These are phyloP conservation scores for Diphasiastrum complanatum DNA, from an alignment of 83 land plant species.

Conservation along the genomic window DNA sequence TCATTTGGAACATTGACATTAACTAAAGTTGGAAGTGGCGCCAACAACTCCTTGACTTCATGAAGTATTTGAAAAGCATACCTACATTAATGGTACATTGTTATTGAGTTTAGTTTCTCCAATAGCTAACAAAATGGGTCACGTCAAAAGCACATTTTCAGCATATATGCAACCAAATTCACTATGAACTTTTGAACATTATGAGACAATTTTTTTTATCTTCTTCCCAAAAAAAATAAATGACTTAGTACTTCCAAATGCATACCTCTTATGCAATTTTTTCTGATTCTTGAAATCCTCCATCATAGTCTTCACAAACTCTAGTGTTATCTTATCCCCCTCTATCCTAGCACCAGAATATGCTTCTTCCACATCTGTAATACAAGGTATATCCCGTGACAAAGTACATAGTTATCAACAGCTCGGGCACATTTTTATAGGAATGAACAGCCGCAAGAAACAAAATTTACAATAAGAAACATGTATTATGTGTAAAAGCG, in stretches of 20 bases:
- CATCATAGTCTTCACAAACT: conserved; percentile 90
- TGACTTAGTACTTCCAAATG: not conserved
- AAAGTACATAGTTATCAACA: not conserved
- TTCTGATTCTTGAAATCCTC: conserved; percentile 92
- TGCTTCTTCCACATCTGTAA: conserved; percentile 66
- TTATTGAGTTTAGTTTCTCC: not conserved
- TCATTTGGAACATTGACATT: conserved; percentile 70
- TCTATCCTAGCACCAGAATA: conserved; percentile 90
- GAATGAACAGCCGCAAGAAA: too few species aligned
- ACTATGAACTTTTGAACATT: too few species aligned
- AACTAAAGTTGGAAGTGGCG: conserved; percentile 71
- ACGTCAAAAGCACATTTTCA: not conserved
- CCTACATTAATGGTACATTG: conserved; percentile 27
- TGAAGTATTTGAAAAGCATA: conserved; percentile 86
- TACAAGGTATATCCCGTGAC: not conserved
- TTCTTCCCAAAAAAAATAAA: too few species aligned
- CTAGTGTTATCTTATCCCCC: conserved; percentile 73
- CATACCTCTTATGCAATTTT: conserved; percentile 68
- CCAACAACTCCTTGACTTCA: conserved; percentile 57
- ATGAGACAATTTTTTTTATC: too few species aligned
- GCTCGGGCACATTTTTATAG: too few species aligned
- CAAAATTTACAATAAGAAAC: too few species aligned
- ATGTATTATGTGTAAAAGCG: too few species aligned
- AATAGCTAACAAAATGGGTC: not conserved
- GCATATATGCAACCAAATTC: not conserved